These are phyloP conservation scores for Lodderomyces elongisporus DNA, from an alignment of 1,139 yeast genomes.

Conservation along the genomic window DNA sequence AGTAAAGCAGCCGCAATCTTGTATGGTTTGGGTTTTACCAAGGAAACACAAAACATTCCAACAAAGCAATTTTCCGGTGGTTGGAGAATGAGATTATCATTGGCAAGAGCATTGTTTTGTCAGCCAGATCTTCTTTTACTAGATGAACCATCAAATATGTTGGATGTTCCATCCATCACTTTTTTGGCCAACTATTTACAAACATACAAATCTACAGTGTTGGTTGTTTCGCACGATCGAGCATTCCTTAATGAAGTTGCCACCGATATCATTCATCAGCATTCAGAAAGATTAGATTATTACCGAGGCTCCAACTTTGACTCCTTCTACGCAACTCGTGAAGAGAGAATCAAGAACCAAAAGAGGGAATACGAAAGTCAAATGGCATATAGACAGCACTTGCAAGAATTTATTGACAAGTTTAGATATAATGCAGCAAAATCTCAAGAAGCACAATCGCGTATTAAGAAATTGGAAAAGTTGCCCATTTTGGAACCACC, in stretches of 20 bases:
- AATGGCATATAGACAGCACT: constrained; percentile 90
- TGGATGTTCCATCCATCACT: constrained; percentile 98
- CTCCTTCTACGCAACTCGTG: constrained; percentile 86
- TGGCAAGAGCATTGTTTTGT: constrained; percentile 96
- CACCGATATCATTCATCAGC: constrained; percentile 95
- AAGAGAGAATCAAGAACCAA: constrained; percentile 91
- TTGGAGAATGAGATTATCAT: constrained; percentile 99
- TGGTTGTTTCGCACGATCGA: constrained; percentile 96
- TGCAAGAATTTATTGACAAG: constrained; percentile 92
- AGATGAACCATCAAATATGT: constrained; percentile 99
- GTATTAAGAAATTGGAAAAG: constrained; percentile 93
- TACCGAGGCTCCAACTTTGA: constrained; percentile 94
- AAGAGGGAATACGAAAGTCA: constrained; percentile 94
- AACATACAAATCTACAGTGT: constrained; percentile 83
- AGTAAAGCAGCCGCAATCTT: constrained; percentile 95
- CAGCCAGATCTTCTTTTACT: constrained; percentile 87
- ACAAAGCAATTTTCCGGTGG: constrained; percentile 97
- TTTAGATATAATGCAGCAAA: constrained; percentile 96
- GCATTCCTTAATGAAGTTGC: constrained; percentile 97
- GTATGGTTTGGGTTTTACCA: constrained; percentile 88
- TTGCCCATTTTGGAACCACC: constrained; percentile 91
- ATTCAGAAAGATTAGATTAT: constrained; percentile 92
- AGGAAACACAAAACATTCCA: constrained; percentile 74
- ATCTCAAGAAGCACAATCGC: constrained; percentile 94
- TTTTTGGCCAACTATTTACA: constrained; percentile 86